These are phyloP conservation scores for Dionaea muscipula DNA, from an alignment of 179 eudicot species.

Conservation along the genomic window DNA sequence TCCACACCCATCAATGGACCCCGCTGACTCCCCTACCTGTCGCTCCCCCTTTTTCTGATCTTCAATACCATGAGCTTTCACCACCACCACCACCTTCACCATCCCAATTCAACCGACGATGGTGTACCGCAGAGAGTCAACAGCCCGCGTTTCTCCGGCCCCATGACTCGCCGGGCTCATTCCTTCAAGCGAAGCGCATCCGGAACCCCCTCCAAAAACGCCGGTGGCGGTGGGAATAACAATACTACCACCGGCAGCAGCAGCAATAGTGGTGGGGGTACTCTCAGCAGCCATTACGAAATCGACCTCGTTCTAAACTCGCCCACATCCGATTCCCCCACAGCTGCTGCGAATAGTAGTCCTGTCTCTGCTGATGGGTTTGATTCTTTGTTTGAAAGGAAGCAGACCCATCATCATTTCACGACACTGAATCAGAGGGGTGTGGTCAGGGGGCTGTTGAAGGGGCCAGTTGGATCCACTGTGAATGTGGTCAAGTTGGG, in stretches of 20 bases:
- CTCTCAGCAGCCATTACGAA: conserved; percentile 38
- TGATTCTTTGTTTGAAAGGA: conserved; percentile 30
- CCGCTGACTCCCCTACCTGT: background rate
- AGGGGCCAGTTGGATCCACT: conserved; percentile 27
- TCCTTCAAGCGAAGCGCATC: conserved; percentile 48
- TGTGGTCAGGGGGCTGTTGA: conserved; percentile 15
- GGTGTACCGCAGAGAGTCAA: conserved; percentile 49
- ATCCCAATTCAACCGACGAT: conserved; percentile 17
- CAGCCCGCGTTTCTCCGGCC: conserved; percentile 66
- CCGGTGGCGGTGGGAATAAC: background rate
- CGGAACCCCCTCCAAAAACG: background rate
- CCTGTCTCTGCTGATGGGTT: conserved; percentile 32
- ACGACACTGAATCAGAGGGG: conserved; percentile 29
- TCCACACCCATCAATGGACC: background rate
- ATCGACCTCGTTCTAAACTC: conserved; percentile 59
- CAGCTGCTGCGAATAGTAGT: too few species aligned
- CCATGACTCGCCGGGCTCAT: conserved; percentile 74
- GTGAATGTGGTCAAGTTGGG: conserved; percentile 33
- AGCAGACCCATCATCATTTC: conserved; percentile 24
- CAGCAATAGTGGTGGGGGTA: conserved; percentile 11
- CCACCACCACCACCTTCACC: conserved; percentile 15
- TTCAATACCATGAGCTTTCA: conserved; percentile 23
- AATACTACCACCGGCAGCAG: conserved; percentile 4
- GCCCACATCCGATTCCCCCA: conserved; percentile 64
- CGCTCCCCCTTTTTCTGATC: background rate